Percentiles rank a stretch among this genome's conserved stretches.
These are phyloP conservation scores for Epichloe sibirici DNA, from an alignment of 2,329 filamentous ascomycete genomes.

Conservation along the genomic window DNA sequence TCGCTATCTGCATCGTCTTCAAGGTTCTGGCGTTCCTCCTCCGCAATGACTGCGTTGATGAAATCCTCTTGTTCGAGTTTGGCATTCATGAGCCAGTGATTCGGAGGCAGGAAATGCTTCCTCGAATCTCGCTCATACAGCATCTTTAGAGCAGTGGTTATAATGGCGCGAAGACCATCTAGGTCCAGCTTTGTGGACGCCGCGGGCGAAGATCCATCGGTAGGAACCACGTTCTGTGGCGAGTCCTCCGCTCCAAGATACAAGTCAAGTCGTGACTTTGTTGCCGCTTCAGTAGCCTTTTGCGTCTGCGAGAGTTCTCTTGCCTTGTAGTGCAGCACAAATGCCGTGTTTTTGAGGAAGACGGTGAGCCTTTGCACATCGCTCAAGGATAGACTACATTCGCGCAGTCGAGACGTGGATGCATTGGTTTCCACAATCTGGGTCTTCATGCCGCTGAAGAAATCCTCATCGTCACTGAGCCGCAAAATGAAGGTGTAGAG, in stretches of 20 bases:
- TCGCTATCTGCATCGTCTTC: slow-evolving; percentile 28
- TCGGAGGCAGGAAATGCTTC: slow-evolving; percentile 66
- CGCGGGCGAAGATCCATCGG: background rate
- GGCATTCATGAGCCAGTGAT: slow-evolving; percentile 87
- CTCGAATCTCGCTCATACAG: slow-evolving; percentile 89
- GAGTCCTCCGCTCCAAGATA: slow-evolving; percentile 14
- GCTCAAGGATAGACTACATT: slow-evolving; percentile 54
- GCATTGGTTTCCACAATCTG: slow-evolving; percentile 23
- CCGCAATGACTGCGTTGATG: slow-evolving; percentile 71
- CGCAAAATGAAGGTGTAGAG: slow-evolving; percentile 87
- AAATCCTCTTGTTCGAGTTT: slow-evolving; percentile 85
- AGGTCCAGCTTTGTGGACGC: slow-evolving; percentile 43
- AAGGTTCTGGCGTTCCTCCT: slow-evolving; percentile 66
- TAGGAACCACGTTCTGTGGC: background rate
- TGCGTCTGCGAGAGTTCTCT: slow-evolving; percentile 39
- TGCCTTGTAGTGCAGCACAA: slow-evolving; percentile 76
- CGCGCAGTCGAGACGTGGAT: slow-evolving; percentile 37
- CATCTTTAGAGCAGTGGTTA: slow-evolving; percentile 72
- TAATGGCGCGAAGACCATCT: slow-evolving; percentile 64
- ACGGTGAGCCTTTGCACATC: slow-evolving; percentile 65
- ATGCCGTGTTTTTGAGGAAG: slow-evolving; percentile 85
- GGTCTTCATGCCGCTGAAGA: slow-evolving; percentile 51
- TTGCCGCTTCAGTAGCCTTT: slow-evolving; percentile 11
- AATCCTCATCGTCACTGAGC: slow-evolving; percentile 93
- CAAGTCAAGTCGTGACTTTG: slow-evolving; percentile 16